Evolutionary conservation across 108 stramenopile species (phyloP), one percentile per base, ranked within the genome.

Genomic region (Nitzschia sp.): DNA sequence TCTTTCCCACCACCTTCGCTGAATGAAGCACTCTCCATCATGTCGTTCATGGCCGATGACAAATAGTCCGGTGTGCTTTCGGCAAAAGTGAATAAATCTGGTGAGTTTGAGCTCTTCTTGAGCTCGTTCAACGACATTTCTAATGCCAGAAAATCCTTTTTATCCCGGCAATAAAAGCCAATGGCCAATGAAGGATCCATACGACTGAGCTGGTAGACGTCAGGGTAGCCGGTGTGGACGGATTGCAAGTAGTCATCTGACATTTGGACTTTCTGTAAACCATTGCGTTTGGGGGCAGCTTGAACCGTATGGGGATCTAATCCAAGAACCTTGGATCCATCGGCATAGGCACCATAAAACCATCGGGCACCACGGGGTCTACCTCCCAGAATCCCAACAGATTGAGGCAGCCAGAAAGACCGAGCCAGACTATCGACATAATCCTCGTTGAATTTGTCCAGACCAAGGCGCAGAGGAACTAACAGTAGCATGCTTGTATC

Each of bases 281-380:
- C 46, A 27, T 58, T 76, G 53, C 87, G 71, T 29, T 75, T 50
- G 8, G 92, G 89, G 25, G 90, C 90, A 21, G 53, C 44, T 71
- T 96, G 95, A 1, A 89, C 85, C 13, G 82, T 87, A 66, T 96
- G 95, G 15, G 95, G 95, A 79, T 96, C 95, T n/a, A 93, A 68
- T 2, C 95, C 95, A 45, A 88, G 80, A 58, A 90, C 71, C 30
- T 76, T 86, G 13, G 73, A 70, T 9, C 80, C 87, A 61, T 82
- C 80, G 0, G 89, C 85, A 46, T 80, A 76, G 2, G 89, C 87
- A 1, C 92, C 92, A 67, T 89, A 96, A 60, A 93, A 96, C 88
- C 90, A 96, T 44, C 92, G 82, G 3, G 95, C 95, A 63, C 90
- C 89, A 0, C 95, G 64, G 8, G 92, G 92, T 22, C 88, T 82